phyloP scores from a whole-genome alignment of 345 rosid genomes.

The Camelina neglecta region DNA sequence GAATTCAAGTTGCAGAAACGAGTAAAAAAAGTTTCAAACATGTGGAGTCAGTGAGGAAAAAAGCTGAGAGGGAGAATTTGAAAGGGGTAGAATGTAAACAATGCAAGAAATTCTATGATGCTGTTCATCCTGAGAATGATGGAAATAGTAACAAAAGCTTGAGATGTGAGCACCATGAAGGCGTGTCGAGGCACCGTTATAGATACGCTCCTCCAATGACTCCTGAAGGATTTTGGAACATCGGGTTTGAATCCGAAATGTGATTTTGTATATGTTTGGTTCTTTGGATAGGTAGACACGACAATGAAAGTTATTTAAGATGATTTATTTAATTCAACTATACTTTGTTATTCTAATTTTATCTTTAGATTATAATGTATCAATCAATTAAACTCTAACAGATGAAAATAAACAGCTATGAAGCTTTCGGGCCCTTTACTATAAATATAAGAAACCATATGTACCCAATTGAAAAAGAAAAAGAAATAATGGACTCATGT shows the following conservation, averaged over 20 bases:
- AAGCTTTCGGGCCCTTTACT: neutral
- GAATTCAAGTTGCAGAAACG: slow-evolving; percentile 45
- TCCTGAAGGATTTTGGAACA: slow-evolving; percentile 97
- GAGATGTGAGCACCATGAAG: slow-evolving; percentile 91
- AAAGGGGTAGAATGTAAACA: slow-evolving; percentile 88
- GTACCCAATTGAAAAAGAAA: slow-evolving; percentile 6
- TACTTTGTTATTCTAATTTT: neutral
- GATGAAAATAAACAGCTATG: neutral
- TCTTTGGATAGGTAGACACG: slow-evolving; percentile 15
- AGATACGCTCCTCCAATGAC: slow-evolving; percentile 81
- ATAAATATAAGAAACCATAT: slow-evolving; percentile 3
- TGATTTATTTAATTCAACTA: neutral
- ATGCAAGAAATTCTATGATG: slow-evolving; percentile 94
- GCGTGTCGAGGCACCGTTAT: slow-evolving; percentile 92
- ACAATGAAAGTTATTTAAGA: neutral
- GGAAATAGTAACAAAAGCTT: slow-evolving; percentile 42
- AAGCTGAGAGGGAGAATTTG: slow-evolving; percentile 70
- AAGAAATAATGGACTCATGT: neutral
- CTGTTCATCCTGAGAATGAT: slow-evolving; percentile 67
- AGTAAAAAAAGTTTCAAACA: slow-evolving; percentile 66
- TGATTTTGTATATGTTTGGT: slow-evolving; percentile 43
- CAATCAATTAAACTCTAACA: neutral
- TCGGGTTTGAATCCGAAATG: slow-evolving; percentile 94
- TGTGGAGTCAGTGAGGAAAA: slow-evolving; percentile 81
- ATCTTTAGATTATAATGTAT: neutral